Percentiles rank a stretch among this genome's conserved stretches.
phyloP scores from a whole-genome alignment of 495 filamentous ascomycete genomes.

The Astrothelium subdiscretum region DNA sequence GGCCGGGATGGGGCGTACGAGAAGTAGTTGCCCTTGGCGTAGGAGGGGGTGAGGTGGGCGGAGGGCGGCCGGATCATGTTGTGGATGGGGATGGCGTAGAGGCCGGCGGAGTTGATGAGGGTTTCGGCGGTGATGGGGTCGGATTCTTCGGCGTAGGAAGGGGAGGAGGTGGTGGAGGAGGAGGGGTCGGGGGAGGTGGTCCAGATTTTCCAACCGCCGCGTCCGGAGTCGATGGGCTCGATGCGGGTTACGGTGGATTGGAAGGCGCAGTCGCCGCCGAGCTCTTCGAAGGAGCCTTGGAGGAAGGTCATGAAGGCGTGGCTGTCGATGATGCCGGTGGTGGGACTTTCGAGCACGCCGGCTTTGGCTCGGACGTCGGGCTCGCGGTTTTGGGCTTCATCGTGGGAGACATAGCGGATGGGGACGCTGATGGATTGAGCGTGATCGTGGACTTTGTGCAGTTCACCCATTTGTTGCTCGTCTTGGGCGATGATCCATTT shows the following conservation, averaged over 20 bases:
- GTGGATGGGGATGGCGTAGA: conserved; percentile 60
- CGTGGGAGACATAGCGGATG: conserved; percentile 50
- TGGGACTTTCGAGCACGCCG: conserved; percentile 69
- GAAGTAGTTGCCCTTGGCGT: conserved; percentile 94
- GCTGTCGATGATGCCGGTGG: conserved; percentile 83
- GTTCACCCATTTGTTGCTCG: conserved; percentile 49
- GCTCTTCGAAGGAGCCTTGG: conserved; percentile 62
- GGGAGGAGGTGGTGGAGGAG: too few species aligned
- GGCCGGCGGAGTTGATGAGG: conserved; percentile 76
- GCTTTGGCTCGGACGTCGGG: conserved; percentile 58
- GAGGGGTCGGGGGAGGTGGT: conserved; percentile 35
- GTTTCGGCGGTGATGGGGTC: conserved; percentile 58
- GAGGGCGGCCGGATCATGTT: conserved; percentile 66
- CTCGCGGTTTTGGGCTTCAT: conserved; percentile 53
- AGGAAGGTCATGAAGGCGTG: conserved; percentile 75
- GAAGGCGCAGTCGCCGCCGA: conserved; percentile 61
- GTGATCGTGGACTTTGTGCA: conserved; percentile 54
- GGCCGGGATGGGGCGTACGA: conserved; percentile 60
- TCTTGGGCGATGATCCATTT: conserved; percentile 96
- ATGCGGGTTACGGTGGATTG: conserved; percentile 49
- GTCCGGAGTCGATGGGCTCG: conserved; percentile 36
- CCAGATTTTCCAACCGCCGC: conserved; percentile 41
- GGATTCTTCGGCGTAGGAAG: conserved; percentile 27
- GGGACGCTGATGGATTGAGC: conserved; percentile 58
- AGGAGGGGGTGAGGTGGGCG: conserved; percentile 52